These are phyloP conservation scores for Quercus tomentella DNA, from an alignment of 331 rosid species.

Conservation along the genomic window DNA sequence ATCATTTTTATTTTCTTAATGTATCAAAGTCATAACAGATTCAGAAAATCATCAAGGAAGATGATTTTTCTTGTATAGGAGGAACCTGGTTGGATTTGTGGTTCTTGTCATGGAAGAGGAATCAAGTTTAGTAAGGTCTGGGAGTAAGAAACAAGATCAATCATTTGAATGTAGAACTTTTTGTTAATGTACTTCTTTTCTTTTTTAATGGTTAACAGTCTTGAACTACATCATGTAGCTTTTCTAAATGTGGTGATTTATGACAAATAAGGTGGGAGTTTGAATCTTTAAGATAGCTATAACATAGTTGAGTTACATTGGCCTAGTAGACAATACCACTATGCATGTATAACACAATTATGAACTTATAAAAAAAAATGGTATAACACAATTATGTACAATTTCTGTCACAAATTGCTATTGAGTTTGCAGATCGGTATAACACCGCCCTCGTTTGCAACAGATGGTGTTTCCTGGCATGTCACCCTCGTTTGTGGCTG, in stretches of 20 bases:
- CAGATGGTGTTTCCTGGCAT: constrained; percentile 96
- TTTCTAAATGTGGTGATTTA: not conserved
- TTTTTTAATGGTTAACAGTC: not conserved
- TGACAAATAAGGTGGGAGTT: not conserved
- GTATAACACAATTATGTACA: constrained; percentile 11
- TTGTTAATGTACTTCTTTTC: not conserved
- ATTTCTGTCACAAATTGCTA: constrained; percentile 56
- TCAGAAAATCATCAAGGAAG: too few relatives aligned
- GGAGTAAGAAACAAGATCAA: not conserved
- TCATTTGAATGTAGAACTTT: not conserved
- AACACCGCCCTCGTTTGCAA: constrained; percentile 99
- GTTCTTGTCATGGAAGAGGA: not conserved
- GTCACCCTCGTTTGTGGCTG: constrained; percentile 95
- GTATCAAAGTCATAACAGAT: too few relatives aligned
- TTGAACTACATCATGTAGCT: not conserved
- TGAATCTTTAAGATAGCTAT: not conserved
- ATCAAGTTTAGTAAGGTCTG: not conserved
- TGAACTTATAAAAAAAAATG: not conserved
- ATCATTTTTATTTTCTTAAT: not conserved
- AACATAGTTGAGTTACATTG: not conserved
- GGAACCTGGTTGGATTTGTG: not conserved
- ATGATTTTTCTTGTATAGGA: not conserved
- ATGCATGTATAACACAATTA: constrained; percentile 4
- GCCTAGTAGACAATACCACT: not conserved
- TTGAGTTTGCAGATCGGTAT: constrained; percentile 99